Evolutionary conservation across 2,329 filamentous ascomycete species (phyloP).

Genomic region (Fusarium sp.): DNA sequence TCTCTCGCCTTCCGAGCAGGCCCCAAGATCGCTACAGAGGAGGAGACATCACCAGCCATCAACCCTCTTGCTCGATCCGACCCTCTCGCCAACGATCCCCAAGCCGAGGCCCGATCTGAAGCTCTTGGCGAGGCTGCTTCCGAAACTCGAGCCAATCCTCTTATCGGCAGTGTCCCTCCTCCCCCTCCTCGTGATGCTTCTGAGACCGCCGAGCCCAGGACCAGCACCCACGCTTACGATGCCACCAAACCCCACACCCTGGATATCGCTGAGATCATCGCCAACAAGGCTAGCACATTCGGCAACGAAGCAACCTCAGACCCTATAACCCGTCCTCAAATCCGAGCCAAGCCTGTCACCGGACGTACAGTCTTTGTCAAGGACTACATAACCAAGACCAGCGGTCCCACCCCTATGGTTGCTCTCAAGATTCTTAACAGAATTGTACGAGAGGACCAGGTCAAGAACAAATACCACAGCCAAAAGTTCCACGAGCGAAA

Average conservation of each 20-base stretch:
- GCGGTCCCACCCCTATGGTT: slow-evolving; percentile 57
- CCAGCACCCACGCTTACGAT: slow-evolving; percentile 43
- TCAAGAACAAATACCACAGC: slow-evolving; percentile 65
- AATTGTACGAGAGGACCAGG: slow-evolving; percentile 63
- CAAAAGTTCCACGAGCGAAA: slow-evolving; percentile 82
- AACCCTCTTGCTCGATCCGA: slow-evolving; percentile 22
- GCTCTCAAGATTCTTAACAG: slow-evolving; percentile 59
- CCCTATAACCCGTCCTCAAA: slow-evolving; percentile 47
- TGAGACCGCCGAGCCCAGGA: slow-evolving; percentile 2
- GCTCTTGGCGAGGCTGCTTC: slow-evolving; percentile 14
- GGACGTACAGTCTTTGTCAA: slow-evolving; percentile 56
- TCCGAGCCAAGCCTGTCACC: slow-evolving; percentile 52
- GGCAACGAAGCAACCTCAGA: slow-evolving; percentile 34
- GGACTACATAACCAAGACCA: slow-evolving; percentile 44
- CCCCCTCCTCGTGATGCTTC: slow-evolving; percentile 28
- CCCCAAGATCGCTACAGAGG: slow-evolving; percentile 14
- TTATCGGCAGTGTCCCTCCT: slow-evolving; percentile 7
- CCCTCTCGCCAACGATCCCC: background rate
- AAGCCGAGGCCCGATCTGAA: background rate
- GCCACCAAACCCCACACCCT: slow-evolving; percentile 46
- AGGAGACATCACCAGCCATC: slow-evolving; percentile 11
- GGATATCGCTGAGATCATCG: slow-evolving; percentile 54
- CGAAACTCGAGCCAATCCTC: slow-evolving; percentile 21
- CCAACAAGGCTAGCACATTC: slow-evolving; percentile 47
- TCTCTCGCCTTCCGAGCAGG: slow-evolving; percentile 47